phyloP scores from a whole-genome alignment of 495 filamentous ascomycete species.

The Hypomontagnella monticulosa region DNA sequence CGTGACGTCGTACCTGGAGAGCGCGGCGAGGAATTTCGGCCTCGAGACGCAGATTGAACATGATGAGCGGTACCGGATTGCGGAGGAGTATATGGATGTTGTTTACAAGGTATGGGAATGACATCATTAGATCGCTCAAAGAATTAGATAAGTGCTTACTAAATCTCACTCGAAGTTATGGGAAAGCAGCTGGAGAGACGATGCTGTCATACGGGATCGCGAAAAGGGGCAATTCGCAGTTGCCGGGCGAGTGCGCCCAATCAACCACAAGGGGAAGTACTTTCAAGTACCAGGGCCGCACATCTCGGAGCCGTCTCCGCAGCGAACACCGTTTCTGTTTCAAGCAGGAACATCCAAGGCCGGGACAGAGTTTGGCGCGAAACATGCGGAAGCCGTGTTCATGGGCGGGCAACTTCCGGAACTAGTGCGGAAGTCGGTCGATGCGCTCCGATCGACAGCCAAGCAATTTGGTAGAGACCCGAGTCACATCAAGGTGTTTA shows the following conservation, averaged over 20 bases:
- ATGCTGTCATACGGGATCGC: constrained; percentile 63
- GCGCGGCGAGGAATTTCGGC: constrained; percentile 68
- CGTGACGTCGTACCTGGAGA: constrained; percentile 69
- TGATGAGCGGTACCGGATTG: constrained; percentile 67
- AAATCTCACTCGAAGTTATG: constrained; percentile 49
- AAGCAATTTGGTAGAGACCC: constrained; percentile 55
- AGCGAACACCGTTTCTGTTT: constrained; percentile 67
- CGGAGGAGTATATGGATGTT: constrained; percentile 70
- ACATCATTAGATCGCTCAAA: constrained; percentile 4
- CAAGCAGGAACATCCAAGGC: constrained; percentile 68
- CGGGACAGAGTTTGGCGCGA: constrained; percentile 65
- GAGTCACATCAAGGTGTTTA: constrained; percentile 63
- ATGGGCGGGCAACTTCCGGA: constrained; percentile 60
- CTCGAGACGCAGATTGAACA: constrained; percentile 61
- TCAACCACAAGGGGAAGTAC: constrained; percentile 70
- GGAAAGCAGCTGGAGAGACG: constrained; percentile 68
- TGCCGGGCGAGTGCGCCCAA: constrained; percentile 62
- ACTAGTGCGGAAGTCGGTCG: constrained; percentile 59
- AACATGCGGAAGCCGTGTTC: constrained; percentile 66
- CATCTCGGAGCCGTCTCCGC: constrained; percentile 65
- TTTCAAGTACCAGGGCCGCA: constrained; percentile 69
- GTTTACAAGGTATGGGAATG: constrained; percentile 59
- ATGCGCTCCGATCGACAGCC: constrained; percentile 61
- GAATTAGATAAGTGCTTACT: constrained; percentile 15
- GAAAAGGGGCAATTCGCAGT: constrained; percentile 64